phyloP scores from a whole-genome alignment of 164 flowering plant genomes.

The Euptelea pleiosperma region DNA sequence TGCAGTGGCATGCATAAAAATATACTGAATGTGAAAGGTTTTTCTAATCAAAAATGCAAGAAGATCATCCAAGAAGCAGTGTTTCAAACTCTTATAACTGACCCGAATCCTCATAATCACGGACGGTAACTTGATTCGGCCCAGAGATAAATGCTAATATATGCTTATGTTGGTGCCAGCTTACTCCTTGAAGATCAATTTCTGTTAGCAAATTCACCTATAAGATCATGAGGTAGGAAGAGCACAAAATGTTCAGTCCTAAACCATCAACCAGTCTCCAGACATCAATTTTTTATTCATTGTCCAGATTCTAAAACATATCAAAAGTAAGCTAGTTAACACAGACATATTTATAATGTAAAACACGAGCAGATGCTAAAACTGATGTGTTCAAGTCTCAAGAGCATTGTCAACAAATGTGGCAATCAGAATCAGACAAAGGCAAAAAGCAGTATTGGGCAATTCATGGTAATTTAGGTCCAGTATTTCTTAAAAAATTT shows the following conservation, averaged over 20 bases:
- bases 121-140: conserved; percentile 61
- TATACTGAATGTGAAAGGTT: neutral
- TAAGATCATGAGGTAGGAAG: conserved; percentile 8
- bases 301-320: neutral
- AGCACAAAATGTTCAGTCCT: neutral
- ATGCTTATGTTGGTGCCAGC: conserved; percentile 89
- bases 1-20: neutral
- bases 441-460: neutral
- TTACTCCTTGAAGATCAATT: conserved; percentile 73
- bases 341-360: neutral
- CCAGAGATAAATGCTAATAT: conserved; percentile 89
- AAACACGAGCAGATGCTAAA: neutral
- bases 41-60: neutral
- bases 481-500: too few species aligned
- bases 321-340: neutral
- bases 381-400: too few species aligned
- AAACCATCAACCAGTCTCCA: neutral
- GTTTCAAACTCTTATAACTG: conserved; percentile 4
- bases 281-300: neutral
- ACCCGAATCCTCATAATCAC: conserved; percentile 91
- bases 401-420: neutral
- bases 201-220: conserved; percentile 59
- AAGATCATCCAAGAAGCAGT: neutral
- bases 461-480: too few species aligned
- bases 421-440: neutral